These are phyloP conservation scores for Sporisorium exsertum DNA, from an alignment of 1,284 basidiomycete genomes.

Conservation along the genomic window DNA sequence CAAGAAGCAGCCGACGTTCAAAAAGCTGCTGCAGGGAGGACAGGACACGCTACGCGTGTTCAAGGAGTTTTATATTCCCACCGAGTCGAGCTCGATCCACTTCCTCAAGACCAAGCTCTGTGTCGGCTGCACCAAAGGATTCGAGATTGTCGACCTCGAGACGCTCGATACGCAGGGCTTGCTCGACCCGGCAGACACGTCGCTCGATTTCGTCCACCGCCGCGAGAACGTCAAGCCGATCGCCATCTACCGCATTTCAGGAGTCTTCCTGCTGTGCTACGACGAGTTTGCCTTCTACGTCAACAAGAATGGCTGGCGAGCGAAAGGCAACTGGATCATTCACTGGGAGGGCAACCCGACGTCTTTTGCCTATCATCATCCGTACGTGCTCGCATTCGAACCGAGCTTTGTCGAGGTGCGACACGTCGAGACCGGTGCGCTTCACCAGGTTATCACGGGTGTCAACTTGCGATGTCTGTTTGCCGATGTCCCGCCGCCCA, in stretches of 20 bases:
- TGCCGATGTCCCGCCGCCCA: slow-evolving; percentile 89
- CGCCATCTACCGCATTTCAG: slow-evolving; percentile 95
- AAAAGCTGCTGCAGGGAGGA: slow-evolving; percentile 90
- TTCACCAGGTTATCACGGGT: slow-evolving; percentile 91
- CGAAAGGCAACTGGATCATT: slow-evolving; percentile 90
- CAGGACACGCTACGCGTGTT: slow-evolving; percentile 94
- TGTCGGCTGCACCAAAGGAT: slow-evolving; percentile 97
- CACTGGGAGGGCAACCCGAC: slow-evolving; percentile 96
- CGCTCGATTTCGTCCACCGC: slow-evolving; percentile 92
- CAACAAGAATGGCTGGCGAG: slow-evolving; percentile 93
- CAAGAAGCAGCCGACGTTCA: slow-evolving; percentile 84
- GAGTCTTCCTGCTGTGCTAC: slow-evolving; percentile 97
- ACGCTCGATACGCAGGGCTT: slow-evolving; percentile 96
- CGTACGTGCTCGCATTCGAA: slow-evolving; percentile 96
- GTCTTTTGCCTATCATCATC: slow-evolving; percentile 93
- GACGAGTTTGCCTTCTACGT: slow-evolving; percentile 99
- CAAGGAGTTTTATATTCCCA: slow-evolving; percentile 97
- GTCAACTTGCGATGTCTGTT: slow-evolving; percentile 79
- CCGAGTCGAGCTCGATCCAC: slow-evolving; percentile 95
- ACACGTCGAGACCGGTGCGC: slow-evolving; percentile 89
- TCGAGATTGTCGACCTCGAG: slow-evolving; percentile 98
- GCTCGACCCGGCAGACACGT: slow-evolving; percentile 90
- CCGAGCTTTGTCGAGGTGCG: slow-evolving; percentile 96
- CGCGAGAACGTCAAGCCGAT: slow-evolving; percentile 90
- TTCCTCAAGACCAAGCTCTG: slow-evolving; percentile 98